Percentiles rank a stretch among this genome's conserved stretches.
Conservation (phyloP, 2,329 filamentous ascomycete species). For the Phialocephala sp. region DNA sequence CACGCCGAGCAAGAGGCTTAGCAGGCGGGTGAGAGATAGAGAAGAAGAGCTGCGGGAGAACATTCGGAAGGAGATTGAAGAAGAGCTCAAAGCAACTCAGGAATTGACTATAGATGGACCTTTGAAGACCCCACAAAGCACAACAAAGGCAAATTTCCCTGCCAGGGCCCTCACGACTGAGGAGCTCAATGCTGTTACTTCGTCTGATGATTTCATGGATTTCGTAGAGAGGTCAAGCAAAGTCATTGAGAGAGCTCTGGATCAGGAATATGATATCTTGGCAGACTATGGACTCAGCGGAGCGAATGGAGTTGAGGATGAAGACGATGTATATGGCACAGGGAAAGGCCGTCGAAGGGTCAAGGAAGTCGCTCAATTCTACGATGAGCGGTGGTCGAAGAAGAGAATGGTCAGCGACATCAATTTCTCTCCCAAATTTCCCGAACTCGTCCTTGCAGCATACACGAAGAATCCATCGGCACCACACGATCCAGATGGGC, state of each 20-base stretch:
- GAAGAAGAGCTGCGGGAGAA: slow-evolving; percentile 90
- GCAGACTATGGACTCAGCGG: slow-evolving; percentile 90
- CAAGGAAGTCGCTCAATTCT: slow-evolving; percentile 91
- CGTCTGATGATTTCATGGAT: slow-evolving; percentile 90
- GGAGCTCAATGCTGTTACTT: slow-evolving; percentile 87
- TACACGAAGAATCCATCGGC: slow-evolving; percentile 98
- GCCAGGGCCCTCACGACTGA: slow-evolving; percentile 80
- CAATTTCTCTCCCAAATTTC: slow-evolving; percentile 94
- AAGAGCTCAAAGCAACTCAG: slow-evolving; percentile 80
- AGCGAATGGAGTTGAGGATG: slow-evolving; percentile 73
- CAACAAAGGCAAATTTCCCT: slow-evolving; percentile 66
- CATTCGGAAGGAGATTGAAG: slow-evolving; percentile 87
- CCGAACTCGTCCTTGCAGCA: slow-evolving; percentile 88
- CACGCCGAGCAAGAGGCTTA: slow-evolving; percentile 74
- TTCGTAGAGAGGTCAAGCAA: slow-evolving; percentile 97
- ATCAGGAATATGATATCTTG: slow-evolving; percentile 95
- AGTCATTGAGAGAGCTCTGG: slow-evolving; percentile 92
- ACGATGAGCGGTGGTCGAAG: slow-evolving; percentile 94
- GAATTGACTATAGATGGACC: slow-evolving; percentile 61
- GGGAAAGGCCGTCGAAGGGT: slow-evolving; percentile 76
- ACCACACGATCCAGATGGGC: slow-evolving; percentile 89
- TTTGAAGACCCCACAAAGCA: slow-evolving; percentile 52
- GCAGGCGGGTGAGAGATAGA: slow-evolving; percentile 77
- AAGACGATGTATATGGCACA: slow-evolving; percentile 78
- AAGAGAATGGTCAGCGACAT: slow-evolving; percentile 97